Base-by-base conservation (phyloP, 78 protist genomes). In the Dictyostelium brefeldianum region DNA sequence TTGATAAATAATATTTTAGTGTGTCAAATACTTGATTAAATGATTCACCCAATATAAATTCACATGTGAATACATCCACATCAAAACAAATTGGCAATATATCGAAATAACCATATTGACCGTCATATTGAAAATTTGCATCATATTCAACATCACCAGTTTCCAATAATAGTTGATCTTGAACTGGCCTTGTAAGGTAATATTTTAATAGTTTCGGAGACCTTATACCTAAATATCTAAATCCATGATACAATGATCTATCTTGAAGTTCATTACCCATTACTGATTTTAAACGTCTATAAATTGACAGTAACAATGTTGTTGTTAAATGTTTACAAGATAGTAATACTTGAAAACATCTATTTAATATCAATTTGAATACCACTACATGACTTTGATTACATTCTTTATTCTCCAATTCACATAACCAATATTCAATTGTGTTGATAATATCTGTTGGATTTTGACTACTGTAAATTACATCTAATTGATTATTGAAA, bases 131-230 rank as follows among this genome's bases (percentile, higher is more conserved):
- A 36, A 36, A 36, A 62, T 62, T 62, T 25, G 43, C 70, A 62
- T 62, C 27, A 31, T 62, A 62, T 62, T 62, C 70, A 62, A 25
- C 22, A 22, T 62, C 70, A 62, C 70, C 70, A 62, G 27, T 62
- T 25, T 62, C 70, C 22, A 25, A 11, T 8, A 62, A 10, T 25
- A 62, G 36, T 11, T 25, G 20, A 62, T 12, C 3, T 10, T 25
- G n/a, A 11, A 62, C 2, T 25, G 70, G 70, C 22, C 27, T 62
- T 25, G n/a, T 62, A 11, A 62, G 27, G 11, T 22, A 11, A 9
- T 22, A 62, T 5, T 62, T 62, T 62, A 62, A 25, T 12, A 62
- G 22, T 22, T 62, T 1, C 22, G 70, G 70, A 10, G 70, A 62
- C 27, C 22, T 62, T 25, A 62, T 62, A 25, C 27, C 43, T 62